Conservation (phyloP, 2,329 filamentous ascomycete species). For the Exophiala alcalophila region DNA sequence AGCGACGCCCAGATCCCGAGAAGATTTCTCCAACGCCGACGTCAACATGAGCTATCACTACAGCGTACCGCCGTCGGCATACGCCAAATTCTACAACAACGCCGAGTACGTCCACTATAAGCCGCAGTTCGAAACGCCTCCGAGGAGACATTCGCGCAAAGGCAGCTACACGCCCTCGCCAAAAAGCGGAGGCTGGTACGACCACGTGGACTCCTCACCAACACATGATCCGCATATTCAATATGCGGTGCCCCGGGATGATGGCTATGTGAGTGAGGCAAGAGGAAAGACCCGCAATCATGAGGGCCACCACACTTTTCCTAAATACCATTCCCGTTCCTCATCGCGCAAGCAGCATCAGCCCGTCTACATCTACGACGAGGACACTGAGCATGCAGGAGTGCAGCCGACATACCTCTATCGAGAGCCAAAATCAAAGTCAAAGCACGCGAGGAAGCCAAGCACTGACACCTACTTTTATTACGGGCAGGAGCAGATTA, state of each 20-base stretch:
- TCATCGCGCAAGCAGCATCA: conserved; percentile 46
- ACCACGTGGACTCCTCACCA: conserved; percentile 42
- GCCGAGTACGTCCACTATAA: conserved; percentile 31
- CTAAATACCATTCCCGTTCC: conserved; percentile 38
- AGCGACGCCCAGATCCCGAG: conserved; percentile 17
- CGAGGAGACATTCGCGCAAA: conserved; percentile 55
- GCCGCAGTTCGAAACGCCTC: conserved; percentile 35
- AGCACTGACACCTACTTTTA: conserved; percentile 52
- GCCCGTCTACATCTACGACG: conserved; percentile 51
- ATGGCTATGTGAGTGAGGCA: conserved; percentile 67
- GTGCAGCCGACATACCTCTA: conserved; percentile 46
- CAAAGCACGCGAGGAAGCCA: conserved; percentile 43
- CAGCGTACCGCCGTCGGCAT: conserved; percentile 29
- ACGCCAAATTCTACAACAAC: conserved; percentile 35
- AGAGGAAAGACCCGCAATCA: conserved; percentile 37
- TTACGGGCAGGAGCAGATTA: conserved; percentile 53
- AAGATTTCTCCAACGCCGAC: conserved; percentile 1
- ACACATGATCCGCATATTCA: conserved; percentile 49
- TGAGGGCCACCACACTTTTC: conserved; percentile 46
- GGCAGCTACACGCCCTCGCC: conserved; percentile 52
- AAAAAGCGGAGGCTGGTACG: conserved; percentile 39
- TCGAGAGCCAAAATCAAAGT: conserved; percentile 45
- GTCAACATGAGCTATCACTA: conserved; percentile 31
- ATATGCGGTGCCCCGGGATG: conserved; percentile 52
- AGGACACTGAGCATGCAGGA: conserved; percentile 56